phyloP scores from a whole-genome alignment of 352 stramenopile genomes.

The Phytopythium oedochilum region DNA sequence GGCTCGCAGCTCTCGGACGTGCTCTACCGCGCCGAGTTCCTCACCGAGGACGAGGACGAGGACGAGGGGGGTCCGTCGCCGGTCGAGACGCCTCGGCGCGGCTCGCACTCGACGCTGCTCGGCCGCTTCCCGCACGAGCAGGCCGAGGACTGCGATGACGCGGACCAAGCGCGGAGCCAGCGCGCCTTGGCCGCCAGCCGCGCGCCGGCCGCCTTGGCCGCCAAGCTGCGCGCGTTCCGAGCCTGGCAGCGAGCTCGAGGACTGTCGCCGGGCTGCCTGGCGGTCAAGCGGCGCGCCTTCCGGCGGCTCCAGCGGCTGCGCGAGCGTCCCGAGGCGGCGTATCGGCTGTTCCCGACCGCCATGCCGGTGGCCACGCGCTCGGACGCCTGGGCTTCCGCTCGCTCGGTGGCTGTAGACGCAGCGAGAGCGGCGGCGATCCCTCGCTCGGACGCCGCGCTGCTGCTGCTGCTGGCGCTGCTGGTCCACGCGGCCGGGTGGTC shows the following conservation, averaged over 20 bases:
- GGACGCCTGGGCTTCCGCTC: no score
- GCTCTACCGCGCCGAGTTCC: slow-evolving; percentile 39
- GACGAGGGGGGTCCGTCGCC: no score
- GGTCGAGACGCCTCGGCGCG: no score
- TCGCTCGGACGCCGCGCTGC: neutral
- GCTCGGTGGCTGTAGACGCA: no score
- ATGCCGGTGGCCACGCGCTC: no score
- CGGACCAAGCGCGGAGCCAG: slow-evolving; percentile 15
- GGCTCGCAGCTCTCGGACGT: slow-evolving; percentile 57
- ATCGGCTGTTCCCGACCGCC: neutral
- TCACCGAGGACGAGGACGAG: slow-evolving; percentile 23
- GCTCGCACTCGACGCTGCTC: neutral
- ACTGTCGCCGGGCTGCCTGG: slow-evolving; percentile 20
- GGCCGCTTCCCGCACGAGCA: neutral
- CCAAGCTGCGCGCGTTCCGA: slow-evolving; percentile 39
- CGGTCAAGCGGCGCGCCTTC: slow-evolving; percentile 42
- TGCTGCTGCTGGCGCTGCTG: neutral
- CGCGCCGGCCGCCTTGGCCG: slow-evolving; percentile 13
- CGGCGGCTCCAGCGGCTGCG: slow-evolving; percentile 21
- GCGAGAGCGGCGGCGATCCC: no score
- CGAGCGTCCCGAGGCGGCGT: neutral
- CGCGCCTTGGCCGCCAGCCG: slow-evolving; percentile 19
- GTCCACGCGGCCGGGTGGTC: neutral
- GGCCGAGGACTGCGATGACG: neutral
- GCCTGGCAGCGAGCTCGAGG: slow-evolving; percentile 33